phyloP scores from a whole-genome alignment of 805 yeast species.

The Kazachstania psychrophila region DNA sequence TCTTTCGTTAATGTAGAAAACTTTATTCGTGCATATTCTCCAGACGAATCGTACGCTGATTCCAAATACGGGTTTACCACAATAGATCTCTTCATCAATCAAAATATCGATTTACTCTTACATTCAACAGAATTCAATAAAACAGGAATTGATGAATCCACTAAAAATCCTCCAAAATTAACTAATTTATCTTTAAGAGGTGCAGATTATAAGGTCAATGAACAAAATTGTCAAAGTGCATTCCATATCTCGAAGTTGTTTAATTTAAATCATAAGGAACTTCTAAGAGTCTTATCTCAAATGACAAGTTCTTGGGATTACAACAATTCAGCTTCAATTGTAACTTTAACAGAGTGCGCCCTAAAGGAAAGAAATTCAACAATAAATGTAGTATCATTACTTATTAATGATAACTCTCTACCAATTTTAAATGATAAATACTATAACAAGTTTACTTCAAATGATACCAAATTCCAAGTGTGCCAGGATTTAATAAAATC shows the following conservation, averaged over 20 bases:
- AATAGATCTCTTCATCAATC: slow-evolving; percentile 12
- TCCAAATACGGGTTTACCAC: slow-evolving; percentile 9
- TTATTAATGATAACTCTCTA: slow-evolving; percentile 20
- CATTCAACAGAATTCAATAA: slow-evolving; percentile 9
- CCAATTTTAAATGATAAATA: slow-evolving; percentile 19
- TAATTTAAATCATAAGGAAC: slow-evolving; percentile 36
- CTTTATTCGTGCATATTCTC: slow-evolving; percentile 9
- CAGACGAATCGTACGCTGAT: slow-evolving; percentile 7
- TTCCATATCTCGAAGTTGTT: slow-evolving; percentile 33
- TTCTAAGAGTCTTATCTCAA: slow-evolving; percentile 33
- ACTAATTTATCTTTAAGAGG: slow-evolving; percentile 33
- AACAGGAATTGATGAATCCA: background rate
- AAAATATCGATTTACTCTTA: slow-evolving; percentile 8
- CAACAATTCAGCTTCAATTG: slow-evolving; percentile 28
- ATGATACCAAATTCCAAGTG: slow-evolving; percentile 11
- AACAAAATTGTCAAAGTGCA: slow-evolving; percentile 34
- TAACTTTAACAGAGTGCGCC: slow-evolving; percentile 24
- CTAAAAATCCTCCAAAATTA: background rate
- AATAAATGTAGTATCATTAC: slow-evolving; percentile 33
- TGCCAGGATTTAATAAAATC: slow-evolving; percentile 16
- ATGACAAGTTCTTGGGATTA: slow-evolving; percentile 34
- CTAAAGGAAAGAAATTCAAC: slow-evolving; percentile 45
- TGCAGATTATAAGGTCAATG: slow-evolving; percentile 31
- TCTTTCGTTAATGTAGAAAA: slow-evolving; percentile 10
- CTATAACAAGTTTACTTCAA: slow-evolving; percentile 1